These are phyloP conservation scores for Phycomyces blakesleeanus DNA, from an alignment of 192 early-diverging fungal genomes.

Conservation along the genomic window DNA sequence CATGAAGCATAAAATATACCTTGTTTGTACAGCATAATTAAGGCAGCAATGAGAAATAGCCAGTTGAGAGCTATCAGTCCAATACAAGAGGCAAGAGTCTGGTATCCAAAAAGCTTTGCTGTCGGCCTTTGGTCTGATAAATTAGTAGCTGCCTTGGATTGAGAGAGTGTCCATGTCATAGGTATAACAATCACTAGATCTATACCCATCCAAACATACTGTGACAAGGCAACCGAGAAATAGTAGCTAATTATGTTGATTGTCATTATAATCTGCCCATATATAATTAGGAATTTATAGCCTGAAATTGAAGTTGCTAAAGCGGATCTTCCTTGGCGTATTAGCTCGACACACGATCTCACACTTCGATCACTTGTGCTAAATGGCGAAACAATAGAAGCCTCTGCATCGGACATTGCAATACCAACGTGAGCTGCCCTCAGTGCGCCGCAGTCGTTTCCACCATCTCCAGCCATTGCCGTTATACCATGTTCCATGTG, in stretches of 20 bases:
- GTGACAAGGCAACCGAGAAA: slow-evolving; percentile 56
- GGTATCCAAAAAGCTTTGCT: slow-evolving; percentile 66
- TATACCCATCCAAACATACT: slow-evolving; percentile 66
- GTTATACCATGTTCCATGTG: slow-evolving; percentile 75
- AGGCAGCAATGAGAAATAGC: slow-evolving; percentile 50
- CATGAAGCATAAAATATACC: background rate
- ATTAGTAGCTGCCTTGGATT: slow-evolving; percentile 50
- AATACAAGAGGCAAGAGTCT: slow-evolving; percentile 58
- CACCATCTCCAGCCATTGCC: slow-evolving; percentile 85
- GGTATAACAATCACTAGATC: slow-evolving; percentile 64
- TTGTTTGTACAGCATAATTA: slow-evolving; percentile 53
- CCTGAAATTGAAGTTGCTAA: slow-evolving; percentile 66
- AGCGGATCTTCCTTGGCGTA: slow-evolving; percentile 66
- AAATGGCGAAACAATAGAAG: slow-evolving; percentile 81
- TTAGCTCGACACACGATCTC: slow-evolving; percentile 62
- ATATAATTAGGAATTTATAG: slow-evolving; percentile 60
- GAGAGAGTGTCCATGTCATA: slow-evolving; percentile 59
- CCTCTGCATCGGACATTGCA: slow-evolving; percentile 75
- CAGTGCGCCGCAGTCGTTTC: slow-evolving; percentile 82
- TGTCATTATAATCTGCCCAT: slow-evolving; percentile 66
- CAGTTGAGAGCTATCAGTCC: slow-evolving; percentile 67
- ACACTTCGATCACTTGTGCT: slow-evolving; percentile 62
- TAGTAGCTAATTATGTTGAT: slow-evolving; percentile 63
- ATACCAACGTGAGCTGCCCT: slow-evolving; percentile 78
- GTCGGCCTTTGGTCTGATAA: slow-evolving; percentile 61